Percentiles rank a stretch among this genome's conserved stretches.
phyloP scores from a whole-genome alignment of 2,329 filamentous ascomycete genomes.

The Nemania sp. region DNA sequence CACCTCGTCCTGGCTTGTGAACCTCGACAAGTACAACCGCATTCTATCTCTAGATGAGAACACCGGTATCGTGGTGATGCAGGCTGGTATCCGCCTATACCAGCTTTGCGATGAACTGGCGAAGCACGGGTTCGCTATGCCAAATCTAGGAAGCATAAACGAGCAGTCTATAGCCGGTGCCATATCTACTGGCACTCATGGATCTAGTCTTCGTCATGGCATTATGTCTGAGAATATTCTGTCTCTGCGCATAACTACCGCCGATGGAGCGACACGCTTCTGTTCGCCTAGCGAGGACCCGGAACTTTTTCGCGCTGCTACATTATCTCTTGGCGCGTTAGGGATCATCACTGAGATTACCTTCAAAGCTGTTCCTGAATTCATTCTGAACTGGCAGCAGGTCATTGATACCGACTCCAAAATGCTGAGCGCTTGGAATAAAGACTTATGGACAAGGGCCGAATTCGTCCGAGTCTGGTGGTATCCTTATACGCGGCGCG shows the following conservation, averaged over 20 bases:
- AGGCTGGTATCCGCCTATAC: slow-evolving; percentile 86
- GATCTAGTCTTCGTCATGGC: slow-evolving; percentile 81
- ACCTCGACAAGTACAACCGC: slow-evolving; percentile 80
- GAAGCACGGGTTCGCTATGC: slow-evolving; percentile 77
- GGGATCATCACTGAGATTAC: slow-evolving; percentile 91
- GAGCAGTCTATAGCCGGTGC: slow-evolving; percentile 91
- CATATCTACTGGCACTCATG: slow-evolving; percentile 91
- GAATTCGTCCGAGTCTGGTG: slow-evolving; percentile 97
- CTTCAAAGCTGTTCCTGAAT: slow-evolving; percentile 76
- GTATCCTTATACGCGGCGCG: slow-evolving; percentile 88
- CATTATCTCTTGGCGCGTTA: slow-evolving; percentile 85
- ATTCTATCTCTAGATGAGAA: slow-evolving; percentile 71
- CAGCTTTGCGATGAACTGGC: slow-evolving; percentile 75
- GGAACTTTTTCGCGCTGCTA: slow-evolving; percentile 83
- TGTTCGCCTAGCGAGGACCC: slow-evolving; percentile 72
- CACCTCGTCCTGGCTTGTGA: slow-evolving; percentile 92
- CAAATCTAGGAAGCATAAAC: slow-evolving; percentile 93
- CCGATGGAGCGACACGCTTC: slow-evolving; percentile 72
- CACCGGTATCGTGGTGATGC: slow-evolving; percentile 70
- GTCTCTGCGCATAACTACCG: slow-evolving; percentile 76
- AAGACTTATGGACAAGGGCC: slow-evolving; percentile 75
- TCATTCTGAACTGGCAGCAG: slow-evolving; percentile 87
- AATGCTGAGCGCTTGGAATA: slow-evolving; percentile 72
- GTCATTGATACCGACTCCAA: slow-evolving; percentile 70
- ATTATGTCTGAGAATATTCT: slow-evolving; percentile 79